Conservation (phyloP, 108 stramenopile genomes). For the Fragilaria crotonensis region DNA sequence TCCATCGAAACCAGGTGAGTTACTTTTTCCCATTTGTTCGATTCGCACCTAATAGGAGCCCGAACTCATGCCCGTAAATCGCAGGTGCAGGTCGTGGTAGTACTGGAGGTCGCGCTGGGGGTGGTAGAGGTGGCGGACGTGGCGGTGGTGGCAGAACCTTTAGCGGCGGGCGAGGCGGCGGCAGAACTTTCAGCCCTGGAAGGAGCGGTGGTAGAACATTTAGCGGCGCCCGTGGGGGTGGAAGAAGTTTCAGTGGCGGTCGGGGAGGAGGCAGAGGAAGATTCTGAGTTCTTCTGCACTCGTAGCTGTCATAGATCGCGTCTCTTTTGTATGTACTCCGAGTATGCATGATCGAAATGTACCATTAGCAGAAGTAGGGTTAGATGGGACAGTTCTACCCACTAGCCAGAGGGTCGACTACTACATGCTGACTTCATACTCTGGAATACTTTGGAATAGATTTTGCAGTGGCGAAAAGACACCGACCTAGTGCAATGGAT, state of each 20-base stretch:
- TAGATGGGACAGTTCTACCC: no score
- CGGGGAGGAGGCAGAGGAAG: conserved; percentile 35
- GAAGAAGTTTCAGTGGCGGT: conserved; percentile 7
- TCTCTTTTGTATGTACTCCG: neutral
- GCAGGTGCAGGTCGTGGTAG: conserved; percentile 41
- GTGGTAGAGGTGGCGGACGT: conserved; percentile 55
- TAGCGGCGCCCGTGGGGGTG: conserved; percentile 9
- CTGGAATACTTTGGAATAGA: neutral
- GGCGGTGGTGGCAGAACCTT: conserved; percentile 43
- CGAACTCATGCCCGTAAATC: conserved; percentile 28
- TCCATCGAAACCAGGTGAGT: conserved; percentile 28
- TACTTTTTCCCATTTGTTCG: neutral
- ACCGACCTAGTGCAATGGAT: no score
- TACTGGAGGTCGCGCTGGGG: conserved; percentile 29
- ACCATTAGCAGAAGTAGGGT: no score
- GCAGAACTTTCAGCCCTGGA: conserved; percentile 4
- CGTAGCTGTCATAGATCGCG: neutral
- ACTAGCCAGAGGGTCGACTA: no score
- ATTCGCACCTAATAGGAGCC: conserved; percentile 7
- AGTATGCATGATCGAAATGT: no score
- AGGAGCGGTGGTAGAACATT: conserved; percentile 9
- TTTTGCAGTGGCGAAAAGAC: neutral
- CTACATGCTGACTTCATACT: neutral
- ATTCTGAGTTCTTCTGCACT: conserved; percentile 9
- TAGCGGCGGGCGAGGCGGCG: conserved; percentile 35